Conservation (phyloP, 129 eudicot genomes). For the Centella asiatica region DNA sequence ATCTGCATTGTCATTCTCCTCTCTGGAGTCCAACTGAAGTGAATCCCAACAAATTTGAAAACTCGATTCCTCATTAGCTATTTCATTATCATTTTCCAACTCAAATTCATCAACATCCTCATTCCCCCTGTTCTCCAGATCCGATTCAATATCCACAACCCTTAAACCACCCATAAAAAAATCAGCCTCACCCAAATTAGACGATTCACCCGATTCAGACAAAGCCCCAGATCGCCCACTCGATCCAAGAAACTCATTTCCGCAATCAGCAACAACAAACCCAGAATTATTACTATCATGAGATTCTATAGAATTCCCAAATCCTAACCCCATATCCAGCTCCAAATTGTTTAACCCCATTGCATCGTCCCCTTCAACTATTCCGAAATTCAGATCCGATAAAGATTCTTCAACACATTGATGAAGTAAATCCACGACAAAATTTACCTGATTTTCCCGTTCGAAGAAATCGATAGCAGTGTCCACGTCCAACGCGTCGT, state of each 20-base stretch:
- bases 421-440: constrained; percentile 34
- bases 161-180: constrained; percentile 29
- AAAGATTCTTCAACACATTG: constrained; percentile 48
- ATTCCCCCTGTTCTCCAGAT: constrained; percentile 15
- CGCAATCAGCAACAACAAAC: constrained; percentile 27
- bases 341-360: constrained; percentile 22
- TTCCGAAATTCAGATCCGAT: constrained; percentile 10
- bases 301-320: constrained; percentile 18
- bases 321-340: constrained; percentile 31
- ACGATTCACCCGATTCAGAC: constrained; percentile 20
- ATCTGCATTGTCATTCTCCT: constrained; percentile 29
- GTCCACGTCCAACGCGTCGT: background rate
- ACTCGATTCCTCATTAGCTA: constrained; percentile 27
- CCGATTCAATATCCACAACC: constrained; percentile 19
- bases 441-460: constrained; percentile 44
- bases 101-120: constrained; percentile 15
- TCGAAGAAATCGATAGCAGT: constrained; percentile 11
- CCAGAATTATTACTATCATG: constrained; percentile 24
- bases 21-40: constrained; percentile 28
- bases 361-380: constrained; percentile 25
- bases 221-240: constrained; percentile 11
- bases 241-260: constrained; percentile 29
- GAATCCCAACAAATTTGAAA: constrained; percentile 47
- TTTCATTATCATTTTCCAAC: constrained; percentile 13
- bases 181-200: constrained; percentile 11